Conservation (phyloP, 805 yeast species). For the Wilhelminamyces savonicus region DNA sequence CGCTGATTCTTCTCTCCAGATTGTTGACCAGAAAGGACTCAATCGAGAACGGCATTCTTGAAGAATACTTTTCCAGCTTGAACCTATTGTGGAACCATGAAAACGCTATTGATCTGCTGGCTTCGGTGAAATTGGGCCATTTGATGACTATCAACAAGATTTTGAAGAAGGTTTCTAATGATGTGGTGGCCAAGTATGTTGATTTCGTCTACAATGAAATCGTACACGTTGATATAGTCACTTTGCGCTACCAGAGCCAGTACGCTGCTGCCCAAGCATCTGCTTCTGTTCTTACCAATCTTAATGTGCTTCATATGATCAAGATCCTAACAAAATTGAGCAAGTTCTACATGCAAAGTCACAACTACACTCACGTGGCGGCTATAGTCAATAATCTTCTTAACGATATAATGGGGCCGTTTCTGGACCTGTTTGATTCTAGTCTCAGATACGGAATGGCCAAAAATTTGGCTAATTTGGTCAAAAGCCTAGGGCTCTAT, state of each 20-base stretch:
- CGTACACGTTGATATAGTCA: conserved; percentile 11
- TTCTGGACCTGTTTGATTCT: conserved; percentile 41
- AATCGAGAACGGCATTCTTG: conserved; percentile 10
- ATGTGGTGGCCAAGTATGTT: conserved; percentile 4
- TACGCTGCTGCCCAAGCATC: conserved; percentile 1
- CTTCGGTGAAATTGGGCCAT: conserved; percentile 34
- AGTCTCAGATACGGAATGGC: conserved; percentile 60
- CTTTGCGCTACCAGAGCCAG: conserved; percentile 7
- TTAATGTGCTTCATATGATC: conserved; percentile 21
- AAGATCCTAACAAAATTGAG: conserved; percentile 36
- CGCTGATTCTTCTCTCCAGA: conserved; percentile 47
- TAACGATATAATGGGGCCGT: conserved; percentile 19
- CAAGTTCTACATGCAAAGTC: conserved; percentile 9
- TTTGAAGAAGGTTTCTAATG: conserved; percentile 17
- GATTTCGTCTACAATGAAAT: conserved; percentile 9
- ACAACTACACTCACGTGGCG: conserved; percentile 37
- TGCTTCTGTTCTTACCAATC: conserved; percentile 3
- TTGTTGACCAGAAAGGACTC: conserved; percentile 48
- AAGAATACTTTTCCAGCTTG: conserved; percentile 10
- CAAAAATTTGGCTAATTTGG: conserved; percentile 53
- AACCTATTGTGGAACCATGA: conserved; percentile 1
- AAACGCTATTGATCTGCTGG: conserved; percentile 1
- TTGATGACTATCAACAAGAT: conserved; percentile 35
- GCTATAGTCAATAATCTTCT: conserved; percentile 44
- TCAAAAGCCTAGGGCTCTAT: conserved; percentile 22